Conservation (phyloP, 2,329 filamentous ascomycete species). For the Colletotrichum melonis region DNA sequence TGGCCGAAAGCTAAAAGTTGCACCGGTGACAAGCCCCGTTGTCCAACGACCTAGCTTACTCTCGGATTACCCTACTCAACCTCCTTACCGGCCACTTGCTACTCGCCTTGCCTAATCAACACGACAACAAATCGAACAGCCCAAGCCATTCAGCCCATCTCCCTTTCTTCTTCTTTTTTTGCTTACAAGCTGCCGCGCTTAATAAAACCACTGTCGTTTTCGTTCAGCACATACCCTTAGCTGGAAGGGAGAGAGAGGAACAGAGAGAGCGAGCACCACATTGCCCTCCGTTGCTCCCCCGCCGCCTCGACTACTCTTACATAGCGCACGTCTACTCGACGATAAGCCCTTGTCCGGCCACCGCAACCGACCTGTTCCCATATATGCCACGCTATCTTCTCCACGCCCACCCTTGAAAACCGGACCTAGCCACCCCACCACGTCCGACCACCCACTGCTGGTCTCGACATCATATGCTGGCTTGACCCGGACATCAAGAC, state of each 20-base stretch:
- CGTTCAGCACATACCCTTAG: neutral
- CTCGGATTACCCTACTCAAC: neutral
- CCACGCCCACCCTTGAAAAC: neutral
- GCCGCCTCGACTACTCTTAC: neutral
- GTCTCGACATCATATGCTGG: neutral
- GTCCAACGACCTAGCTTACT: neutral
- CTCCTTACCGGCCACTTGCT: neutral
- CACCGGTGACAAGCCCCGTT: constrained; percentile 8
- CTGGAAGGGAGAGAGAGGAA: neutral
- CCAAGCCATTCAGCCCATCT: neutral
- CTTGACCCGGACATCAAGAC: neutral
- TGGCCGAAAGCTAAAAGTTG: constrained; percentile 18
- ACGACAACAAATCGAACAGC: neutral
- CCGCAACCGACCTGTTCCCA: constrained; percentile 1
- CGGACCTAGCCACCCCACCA: neutral
- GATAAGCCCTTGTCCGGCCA: neutral
- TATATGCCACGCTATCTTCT: neutral
- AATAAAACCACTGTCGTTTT: constrained; percentile 14
- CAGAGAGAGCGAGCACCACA: neutral
- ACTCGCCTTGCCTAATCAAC: neutral
- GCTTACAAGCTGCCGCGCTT: neutral
- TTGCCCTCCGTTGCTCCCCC: neutral
- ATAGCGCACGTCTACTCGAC: neutral
- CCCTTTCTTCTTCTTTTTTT: constrained; percentile 4
- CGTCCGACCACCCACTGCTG: neutral